phyloP scores from a whole-genome alignment of 2,329 filamentous ascomycete genomes.

The Pyricularia grisea region DNA sequence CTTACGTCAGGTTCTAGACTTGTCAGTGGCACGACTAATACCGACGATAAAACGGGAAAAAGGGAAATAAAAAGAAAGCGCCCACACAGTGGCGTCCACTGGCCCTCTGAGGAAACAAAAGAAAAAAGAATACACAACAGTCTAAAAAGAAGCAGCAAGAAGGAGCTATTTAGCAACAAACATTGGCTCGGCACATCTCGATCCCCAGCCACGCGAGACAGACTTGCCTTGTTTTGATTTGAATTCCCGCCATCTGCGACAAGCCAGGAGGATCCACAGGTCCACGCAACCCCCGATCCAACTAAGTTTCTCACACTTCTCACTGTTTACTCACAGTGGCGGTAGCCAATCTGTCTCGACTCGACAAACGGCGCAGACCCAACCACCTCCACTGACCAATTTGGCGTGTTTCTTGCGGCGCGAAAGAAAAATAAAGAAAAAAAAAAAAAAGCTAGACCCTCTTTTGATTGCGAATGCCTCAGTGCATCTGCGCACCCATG shows the following conservation, averaged over 20 bases:
- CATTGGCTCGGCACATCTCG: constrained; percentile 3
- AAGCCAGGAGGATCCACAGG: constrained; percentile 2
- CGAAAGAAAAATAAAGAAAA: not conserved
- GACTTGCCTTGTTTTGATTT: constrained; percentile 5
- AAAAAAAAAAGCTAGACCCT: not conserved
- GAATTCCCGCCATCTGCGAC: constrained; percentile 5
- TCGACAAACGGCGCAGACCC: not conserved
- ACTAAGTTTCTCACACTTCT: not conserved
- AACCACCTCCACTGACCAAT: not conserved
- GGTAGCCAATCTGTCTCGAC: not conserved
- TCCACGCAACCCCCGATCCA: constrained; percentile 3
- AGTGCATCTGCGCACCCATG: not conserved
- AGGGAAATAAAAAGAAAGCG: not conserved
- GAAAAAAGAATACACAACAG: not conserved
- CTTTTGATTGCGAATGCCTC: not conserved
- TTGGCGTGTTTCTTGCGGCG: not conserved
- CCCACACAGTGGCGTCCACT: not conserved
- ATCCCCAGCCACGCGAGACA: constrained; percentile 7
- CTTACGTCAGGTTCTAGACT: not conserved
- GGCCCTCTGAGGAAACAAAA: not conserved
- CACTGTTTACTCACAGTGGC: not conserved
- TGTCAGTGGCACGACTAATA: not conserved
- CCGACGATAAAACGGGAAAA: not conserved
- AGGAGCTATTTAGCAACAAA: not conserved
- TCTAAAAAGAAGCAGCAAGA: not conserved